Evolutionary conservation across 2,329 filamentous ascomycete genomes (phyloP).

Genomic region (Xylaria polymorpha): DNA sequence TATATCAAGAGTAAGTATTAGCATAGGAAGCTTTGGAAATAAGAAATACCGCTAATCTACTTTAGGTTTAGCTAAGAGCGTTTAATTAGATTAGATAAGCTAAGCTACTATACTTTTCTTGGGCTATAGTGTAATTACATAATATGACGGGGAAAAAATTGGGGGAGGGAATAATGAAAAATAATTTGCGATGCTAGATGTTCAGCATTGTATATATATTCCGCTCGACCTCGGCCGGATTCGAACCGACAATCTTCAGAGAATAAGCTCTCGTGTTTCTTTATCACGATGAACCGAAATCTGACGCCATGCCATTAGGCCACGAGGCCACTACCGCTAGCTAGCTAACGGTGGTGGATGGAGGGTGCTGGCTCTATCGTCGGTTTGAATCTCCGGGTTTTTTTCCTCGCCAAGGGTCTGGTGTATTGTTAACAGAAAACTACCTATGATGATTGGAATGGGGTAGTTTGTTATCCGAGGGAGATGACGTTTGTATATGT

Average conservation of each 20-base stretch:
- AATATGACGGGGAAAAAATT: neutral
- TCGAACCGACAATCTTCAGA: conserved; percentile 35
- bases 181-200: neutral
- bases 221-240: conserved; percentile 28
- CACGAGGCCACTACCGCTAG: conserved; percentile 21
- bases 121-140: neutral
- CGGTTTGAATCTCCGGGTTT: neutral
- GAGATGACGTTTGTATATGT: neutral
- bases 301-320: conserved; percentile 33
- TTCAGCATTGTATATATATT: neutral
- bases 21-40: too few species aligned
- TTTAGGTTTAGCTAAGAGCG: too few species aligned
- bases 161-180: neutral
- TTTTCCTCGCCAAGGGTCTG: too few species aligned
- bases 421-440: too few species aligned
- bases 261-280: neutral
- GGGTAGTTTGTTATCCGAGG: neutral
- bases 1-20: too few species aligned
- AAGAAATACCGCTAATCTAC: too few species aligned
- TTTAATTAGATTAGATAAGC: neutral
- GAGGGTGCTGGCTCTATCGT: neutral
- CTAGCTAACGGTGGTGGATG: conserved; percentile 1
- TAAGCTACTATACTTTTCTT: neutral
- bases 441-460: too few species aligned
- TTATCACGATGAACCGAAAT: conserved; percentile 23